Evolutionary conservation across 805 yeast genomes (phyloP).

Genomic region (Schwanniomyces vanrijiae): DNA sequence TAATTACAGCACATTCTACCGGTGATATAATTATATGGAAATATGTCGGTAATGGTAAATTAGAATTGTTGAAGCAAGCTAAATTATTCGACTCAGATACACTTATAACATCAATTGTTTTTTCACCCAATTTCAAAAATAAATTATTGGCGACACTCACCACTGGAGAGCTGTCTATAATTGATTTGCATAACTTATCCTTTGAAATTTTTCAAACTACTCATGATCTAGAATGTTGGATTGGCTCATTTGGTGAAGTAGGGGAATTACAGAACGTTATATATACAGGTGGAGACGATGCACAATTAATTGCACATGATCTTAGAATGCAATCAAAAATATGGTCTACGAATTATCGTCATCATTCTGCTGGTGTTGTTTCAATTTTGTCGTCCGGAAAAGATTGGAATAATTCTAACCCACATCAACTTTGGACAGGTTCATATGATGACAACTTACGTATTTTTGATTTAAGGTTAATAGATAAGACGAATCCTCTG

Average conservation of each 20-base stretch:
- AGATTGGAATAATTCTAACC: conserved; percentile 44
- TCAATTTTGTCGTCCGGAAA: conserved; percentile 56
- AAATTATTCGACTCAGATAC: conserved; percentile 49
- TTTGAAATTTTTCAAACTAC: conserved; percentile 27
- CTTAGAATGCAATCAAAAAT: conserved; percentile 37
- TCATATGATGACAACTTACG: conserved; percentile 85
- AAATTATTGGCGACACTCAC: conserved; percentile 62
- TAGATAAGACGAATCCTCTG: conserved; percentile 36
- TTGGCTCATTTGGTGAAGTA: conserved; percentile 64
- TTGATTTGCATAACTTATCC: conserved; percentile 25
- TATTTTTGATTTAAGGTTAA: conserved; percentile 65
- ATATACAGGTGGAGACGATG: conserved; percentile 92
- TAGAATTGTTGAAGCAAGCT: conserved; percentile 14
- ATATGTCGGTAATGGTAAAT: conserved; percentile 20
- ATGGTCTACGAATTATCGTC: conserved; percentile 45
- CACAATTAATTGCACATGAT: conserved; percentile 73
- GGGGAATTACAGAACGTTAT: conserved; percentile 56
- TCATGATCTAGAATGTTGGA: conserved; percentile 89
- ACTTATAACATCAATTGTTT: conserved; percentile 65
- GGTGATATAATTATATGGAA: conserved; percentile 74
- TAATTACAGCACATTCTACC: conserved; percentile 76
- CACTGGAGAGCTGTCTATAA: conserved; percentile 55
- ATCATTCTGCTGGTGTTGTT: conserved; percentile 91
- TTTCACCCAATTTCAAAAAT: conserved; percentile 43
- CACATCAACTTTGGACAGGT: conserved; percentile 74